phyloP scores from a whole-genome alignment of 306 rosid species.

The Prunus kanzakura region DNA sequence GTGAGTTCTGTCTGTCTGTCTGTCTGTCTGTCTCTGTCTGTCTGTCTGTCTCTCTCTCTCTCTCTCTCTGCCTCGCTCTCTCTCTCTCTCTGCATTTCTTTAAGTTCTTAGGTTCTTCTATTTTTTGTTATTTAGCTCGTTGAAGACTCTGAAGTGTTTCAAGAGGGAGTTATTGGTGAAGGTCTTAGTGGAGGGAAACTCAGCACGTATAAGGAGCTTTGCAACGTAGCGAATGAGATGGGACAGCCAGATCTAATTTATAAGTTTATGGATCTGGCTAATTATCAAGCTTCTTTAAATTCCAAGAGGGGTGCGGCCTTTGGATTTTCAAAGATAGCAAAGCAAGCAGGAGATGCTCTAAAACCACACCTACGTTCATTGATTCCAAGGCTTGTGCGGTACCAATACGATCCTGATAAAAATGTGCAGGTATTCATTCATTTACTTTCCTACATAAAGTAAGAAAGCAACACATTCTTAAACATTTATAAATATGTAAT shows the following conservation, averaged over 20 bases:
- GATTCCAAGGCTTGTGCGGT: constrained; percentile 94
- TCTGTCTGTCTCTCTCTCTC: no score
- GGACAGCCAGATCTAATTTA: constrained; percentile 96
- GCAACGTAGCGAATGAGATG: constrained; percentile 97
- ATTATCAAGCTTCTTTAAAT: constrained; percentile 81
- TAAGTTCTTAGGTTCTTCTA: not conserved
- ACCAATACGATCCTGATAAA: constrained; percentile 98
- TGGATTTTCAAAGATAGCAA: constrained; percentile 97
- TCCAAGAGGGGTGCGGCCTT: constrained; percentile 98
- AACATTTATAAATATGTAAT: not conserved
- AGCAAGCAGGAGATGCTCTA: constrained; percentile 92
- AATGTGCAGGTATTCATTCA: constrained; percentile 76
- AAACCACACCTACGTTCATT: constrained; percentile 69
- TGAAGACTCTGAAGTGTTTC: constrained; percentile 94
- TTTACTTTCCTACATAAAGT: constrained; percentile 5
- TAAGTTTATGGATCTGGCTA: constrained; percentile 98
- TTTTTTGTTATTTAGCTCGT: constrained; percentile 57
- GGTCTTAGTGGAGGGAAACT: constrained; percentile 78
- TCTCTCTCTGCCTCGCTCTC: not conserved
- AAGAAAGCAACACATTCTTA: constrained; percentile 1
- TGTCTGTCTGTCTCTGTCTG: no score
- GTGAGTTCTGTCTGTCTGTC: constrained; percentile 33
- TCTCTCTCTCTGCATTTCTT: constrained; percentile 15
- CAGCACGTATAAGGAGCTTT: constrained; percentile 91
- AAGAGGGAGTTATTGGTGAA: constrained; percentile 87